Conservation (phyloP, 345 rosid species). For the Lenwebbia sp. region DNA sequence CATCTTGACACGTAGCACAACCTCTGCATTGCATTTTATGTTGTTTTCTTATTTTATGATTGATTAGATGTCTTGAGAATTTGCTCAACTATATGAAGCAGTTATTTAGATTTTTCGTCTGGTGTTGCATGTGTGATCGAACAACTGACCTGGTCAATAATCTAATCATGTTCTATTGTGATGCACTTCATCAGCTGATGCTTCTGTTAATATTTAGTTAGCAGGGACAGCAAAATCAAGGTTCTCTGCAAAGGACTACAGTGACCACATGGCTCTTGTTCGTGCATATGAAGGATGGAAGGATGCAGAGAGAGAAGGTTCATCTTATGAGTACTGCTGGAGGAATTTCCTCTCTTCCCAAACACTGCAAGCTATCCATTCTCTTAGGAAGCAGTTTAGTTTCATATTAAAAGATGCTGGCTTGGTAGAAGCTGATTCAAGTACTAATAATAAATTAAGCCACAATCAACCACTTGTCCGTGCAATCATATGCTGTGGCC, state of each 20-base stretch:
- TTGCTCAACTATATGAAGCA: not conserved
- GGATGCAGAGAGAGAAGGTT: conserved; percentile 92
- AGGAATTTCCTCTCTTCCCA: conserved; percentile 93
- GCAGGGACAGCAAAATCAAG: conserved; percentile 95
- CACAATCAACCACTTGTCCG: conserved; percentile 87
- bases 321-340: conserved; percentile 96
- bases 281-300: conserved; percentile 99
- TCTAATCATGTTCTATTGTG: not conserved
- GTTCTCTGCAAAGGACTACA: conserved; percentile 95
- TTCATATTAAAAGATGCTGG: conserved; percentile 85
- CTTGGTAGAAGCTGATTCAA: conserved; percentile 51
- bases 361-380: conserved; percentile 93
- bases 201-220: conserved; percentile 33
- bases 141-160: not conserved
- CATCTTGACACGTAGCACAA: not conserved
- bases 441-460: conserved; percentile 66
- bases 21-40: not conserved
- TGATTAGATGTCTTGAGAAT: not conserved
- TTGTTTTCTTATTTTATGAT: not conserved
- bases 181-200: not conserved
- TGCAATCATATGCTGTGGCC: conserved; percentile 90
- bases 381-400: conserved; percentile 83
- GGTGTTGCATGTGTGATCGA: not conserved
- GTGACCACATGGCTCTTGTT: conserved; percentile 98
- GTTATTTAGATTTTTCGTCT: not conserved